These are phyloP conservation scores for Fusarium fracticaudum DNA, from an alignment of 2,329 filamentous ascomycete species.

Conservation along the genomic window DNA sequence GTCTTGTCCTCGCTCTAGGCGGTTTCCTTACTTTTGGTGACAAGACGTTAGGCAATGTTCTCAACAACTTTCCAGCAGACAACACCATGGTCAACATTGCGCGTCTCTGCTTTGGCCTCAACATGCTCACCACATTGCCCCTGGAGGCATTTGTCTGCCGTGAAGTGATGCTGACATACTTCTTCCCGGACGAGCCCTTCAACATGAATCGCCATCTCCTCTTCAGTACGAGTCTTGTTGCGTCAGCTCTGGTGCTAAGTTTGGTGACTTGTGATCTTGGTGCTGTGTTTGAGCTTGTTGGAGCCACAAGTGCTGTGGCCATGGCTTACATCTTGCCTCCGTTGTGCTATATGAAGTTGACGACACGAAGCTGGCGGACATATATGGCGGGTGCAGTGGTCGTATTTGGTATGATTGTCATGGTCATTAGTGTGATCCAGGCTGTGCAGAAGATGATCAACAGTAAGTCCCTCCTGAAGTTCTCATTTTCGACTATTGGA, in stretches of 20 bases:
- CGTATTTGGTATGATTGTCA: constrained; percentile 80
- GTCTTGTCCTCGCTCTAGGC: constrained; percentile 84
- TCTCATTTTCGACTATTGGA: not conserved
- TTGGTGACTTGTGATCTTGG: constrained; percentile 93
- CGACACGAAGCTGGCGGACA: constrained; percentile 78
- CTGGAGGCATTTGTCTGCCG: constrained; percentile 97
- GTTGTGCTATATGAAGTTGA: constrained; percentile 93
- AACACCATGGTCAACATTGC: constrained; percentile 96
- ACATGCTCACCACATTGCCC: constrained; percentile 97
- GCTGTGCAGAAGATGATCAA: constrained; percentile 73
- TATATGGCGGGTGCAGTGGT: constrained; percentile 78
- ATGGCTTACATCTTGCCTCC: constrained; percentile 96
- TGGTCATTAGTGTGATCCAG: constrained; percentile 82
- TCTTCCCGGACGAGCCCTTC: constrained; percentile 75
- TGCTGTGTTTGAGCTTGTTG: constrained; percentile 94
- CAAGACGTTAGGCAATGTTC: constrained; percentile 90
- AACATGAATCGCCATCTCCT: constrained; percentile 86
- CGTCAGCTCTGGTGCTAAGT: constrained; percentile 78
- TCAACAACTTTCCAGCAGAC: constrained; percentile 95
- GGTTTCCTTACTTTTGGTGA: constrained; percentile 95
- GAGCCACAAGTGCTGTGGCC: constrained; percentile 91
- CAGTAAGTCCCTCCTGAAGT: constrained; percentile 46
- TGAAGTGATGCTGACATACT: constrained; percentile 94
- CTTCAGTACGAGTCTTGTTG: constrained; percentile 85
- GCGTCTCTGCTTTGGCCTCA: constrained; percentile 93